phyloP scores from a whole-genome alignment of 371 early-diverging fungal genomes.

The Synchytrium microbalum region DNA sequence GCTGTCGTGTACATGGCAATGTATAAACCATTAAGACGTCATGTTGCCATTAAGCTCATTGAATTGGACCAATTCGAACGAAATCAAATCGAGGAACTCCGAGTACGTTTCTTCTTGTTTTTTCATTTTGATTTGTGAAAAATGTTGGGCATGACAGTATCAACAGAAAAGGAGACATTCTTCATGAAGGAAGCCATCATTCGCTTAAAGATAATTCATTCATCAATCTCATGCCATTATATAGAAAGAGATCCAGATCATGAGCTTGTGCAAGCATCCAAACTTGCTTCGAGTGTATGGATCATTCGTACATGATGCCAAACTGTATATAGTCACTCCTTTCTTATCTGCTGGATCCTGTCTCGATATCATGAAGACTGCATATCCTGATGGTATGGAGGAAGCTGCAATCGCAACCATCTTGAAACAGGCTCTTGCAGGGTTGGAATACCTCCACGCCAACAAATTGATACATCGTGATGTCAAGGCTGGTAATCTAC shows the following conservation, averaged over 20 bases:
- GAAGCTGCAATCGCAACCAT: slow-evolving; percentile 86
- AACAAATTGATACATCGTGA: slow-evolving; percentile 89
- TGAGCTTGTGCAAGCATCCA: slow-evolving; percentile 77
- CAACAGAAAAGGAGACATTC: no score
- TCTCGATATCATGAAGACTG: slow-evolving; percentile 56
- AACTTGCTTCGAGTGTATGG: slow-evolving; percentile 66
- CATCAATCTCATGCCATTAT: slow-evolving; percentile 5
- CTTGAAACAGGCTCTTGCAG: slow-evolving; percentile 74
- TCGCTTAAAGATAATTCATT: slow-evolving; percentile 11
- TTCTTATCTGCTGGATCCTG: slow-evolving; percentile 39
- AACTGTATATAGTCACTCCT: slow-evolving; percentile 52
- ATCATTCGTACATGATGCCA: slow-evolving; percentile 27
- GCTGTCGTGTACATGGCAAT: slow-evolving; percentile 75
- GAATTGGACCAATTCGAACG: slow-evolving; percentile 89
- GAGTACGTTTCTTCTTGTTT: slow-evolving; percentile 39
- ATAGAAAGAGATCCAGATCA: slow-evolving; percentile 77
- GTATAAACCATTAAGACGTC: slow-evolving; percentile 61
- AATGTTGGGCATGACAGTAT: no score
- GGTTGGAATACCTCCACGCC: slow-evolving; percentile 88
- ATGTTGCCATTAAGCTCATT: slow-evolving; percentile 80
- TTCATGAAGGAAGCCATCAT: background rate
- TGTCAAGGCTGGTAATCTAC: slow-evolving; percentile 86
- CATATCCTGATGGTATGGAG: slow-evolving; percentile 75
- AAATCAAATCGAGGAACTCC: slow-evolving; percentile 85
- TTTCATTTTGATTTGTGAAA: background rate